Evolutionary conservation across 805 yeast genomes (phyloP), one percentile per base, ranked within the genome.

Genomic region (Isabelozyma rhagii): DNA sequence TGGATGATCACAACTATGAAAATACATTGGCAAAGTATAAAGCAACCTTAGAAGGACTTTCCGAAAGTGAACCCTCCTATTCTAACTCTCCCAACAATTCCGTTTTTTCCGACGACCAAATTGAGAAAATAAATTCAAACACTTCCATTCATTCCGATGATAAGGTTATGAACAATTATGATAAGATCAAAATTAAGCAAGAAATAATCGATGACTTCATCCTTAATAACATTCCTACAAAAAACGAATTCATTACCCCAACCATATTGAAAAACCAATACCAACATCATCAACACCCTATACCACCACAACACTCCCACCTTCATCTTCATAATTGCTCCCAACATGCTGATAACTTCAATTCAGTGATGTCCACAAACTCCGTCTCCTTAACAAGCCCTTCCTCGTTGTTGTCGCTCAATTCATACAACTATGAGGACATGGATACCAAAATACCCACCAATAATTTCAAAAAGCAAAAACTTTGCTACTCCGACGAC

Each of bases 191-290:
- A 47, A 64, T 71, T 55, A 71, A 70, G 49, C 74, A 71, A 51
- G 75, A 71, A 51, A 71, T 70, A 49, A 68, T 71, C 47, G 70
- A 69, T 48, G 76, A 71, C 51, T 71, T 71, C 48, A 51, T 61
- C 47, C 57, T 71, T 54, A 71, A 71, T 57, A 71, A 71, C 50
- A 68, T 71, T 39, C 72, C 71, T 14, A 58, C 61, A 11, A 48
- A 17, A n/a, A 31, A 14, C 15, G 15, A 39, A 8, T 18, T 14
- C n/a, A 27, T 31, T 5, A 29, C 21, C 38, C 45, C 21, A 2
- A 18, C 14, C 10, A 18, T 18, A 8, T 41, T 18, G 5, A 17
- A 41, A 41, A 17, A 40, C 14, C 43, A 45, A 34, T 36, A 39
- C 25, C 36, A 44, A 39, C 31, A 42, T 21, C 15, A 21, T 10